These are phyloP conservation scores for Penicillium sp. DNA, from an alignment of 2,329 filamentous ascomycete genomes.

Conservation along the genomic window DNA sequence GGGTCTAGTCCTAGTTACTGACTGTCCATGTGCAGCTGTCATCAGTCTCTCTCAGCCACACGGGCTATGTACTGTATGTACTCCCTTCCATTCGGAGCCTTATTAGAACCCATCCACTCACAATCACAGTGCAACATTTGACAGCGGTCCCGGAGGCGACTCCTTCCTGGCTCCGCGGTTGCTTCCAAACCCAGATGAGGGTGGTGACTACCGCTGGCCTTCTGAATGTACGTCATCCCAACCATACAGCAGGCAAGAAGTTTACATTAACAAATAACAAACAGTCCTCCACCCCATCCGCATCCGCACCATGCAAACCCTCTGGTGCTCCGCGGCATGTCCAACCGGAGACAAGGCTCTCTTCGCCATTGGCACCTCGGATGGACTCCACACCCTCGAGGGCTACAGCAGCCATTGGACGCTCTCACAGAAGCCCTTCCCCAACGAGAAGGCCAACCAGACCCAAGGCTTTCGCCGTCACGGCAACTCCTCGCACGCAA, in stretches of 20 bases:
- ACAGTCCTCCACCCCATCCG: constrained; percentile 37
- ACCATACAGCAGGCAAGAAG: too few species aligned
- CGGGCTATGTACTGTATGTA: constrained; percentile 44
- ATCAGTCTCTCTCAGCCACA: constrained; percentile 45
- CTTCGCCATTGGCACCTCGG: constrained; percentile 48
- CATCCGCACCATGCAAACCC: constrained; percentile 36
- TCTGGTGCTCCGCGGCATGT: constrained; percentile 47
- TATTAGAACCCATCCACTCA: constrained; percentile 27
- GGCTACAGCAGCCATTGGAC: constrained; percentile 38
- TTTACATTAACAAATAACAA: background rate
- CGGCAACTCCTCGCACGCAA: constrained; percentile 36
- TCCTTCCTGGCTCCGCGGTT: constrained; percentile 40
- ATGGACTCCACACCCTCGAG: constrained; percentile 44
- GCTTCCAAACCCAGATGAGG: constrained; percentile 41
- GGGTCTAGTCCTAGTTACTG: constrained; percentile 1
- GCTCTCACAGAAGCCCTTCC: constrained; percentile 37
- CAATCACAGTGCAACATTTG: constrained; percentile 43
- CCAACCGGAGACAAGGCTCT: constrained; percentile 37
- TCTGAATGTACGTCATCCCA: constrained; percentile 33
- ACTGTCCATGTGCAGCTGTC: constrained; percentile 36
- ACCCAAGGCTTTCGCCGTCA: constrained; percentile 25
- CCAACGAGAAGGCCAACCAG: constrained; percentile 22
- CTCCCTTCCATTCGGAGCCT: background rate
- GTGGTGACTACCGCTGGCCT: constrained; percentile 42
- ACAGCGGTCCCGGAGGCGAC: constrained; percentile 42